A percentile compares a stretch with the other conserved stretches of the same genome.
Conservation (phyloP, 2,329 filamentous ascomycete genomes). For the Claviceps citrina region DNA sequence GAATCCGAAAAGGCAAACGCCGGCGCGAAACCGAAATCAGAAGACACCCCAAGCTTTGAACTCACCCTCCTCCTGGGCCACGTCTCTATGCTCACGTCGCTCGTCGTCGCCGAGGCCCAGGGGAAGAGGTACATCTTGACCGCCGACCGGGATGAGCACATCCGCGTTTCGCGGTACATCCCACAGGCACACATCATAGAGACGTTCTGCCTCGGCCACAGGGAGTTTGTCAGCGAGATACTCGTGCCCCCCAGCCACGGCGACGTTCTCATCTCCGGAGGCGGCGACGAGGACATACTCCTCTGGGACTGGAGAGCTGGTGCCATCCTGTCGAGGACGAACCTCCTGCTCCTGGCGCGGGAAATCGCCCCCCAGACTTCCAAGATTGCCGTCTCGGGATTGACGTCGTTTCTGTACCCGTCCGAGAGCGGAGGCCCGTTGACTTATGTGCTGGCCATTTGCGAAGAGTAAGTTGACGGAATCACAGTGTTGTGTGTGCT, state of each 20-base stretch:
- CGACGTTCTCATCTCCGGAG: conserved; percentile 65
- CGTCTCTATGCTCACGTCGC: conserved; percentile 81
- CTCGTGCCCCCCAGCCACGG: conserved; percentile 42
- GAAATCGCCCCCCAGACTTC: conserved; percentile 19
- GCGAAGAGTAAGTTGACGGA: conserved; percentile 40
- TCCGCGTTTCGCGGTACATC: conserved; percentile 67
- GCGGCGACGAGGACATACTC: conserved; percentile 64
- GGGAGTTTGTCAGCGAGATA: conserved; percentile 66
- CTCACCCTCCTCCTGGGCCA: conserved; percentile 74
- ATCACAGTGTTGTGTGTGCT: no score
- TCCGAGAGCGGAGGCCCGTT: conserved; percentile 14
- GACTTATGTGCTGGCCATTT: conserved; percentile 33
- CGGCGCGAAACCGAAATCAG: conserved; percentile 12
- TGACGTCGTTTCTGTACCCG: conserved; percentile 22
- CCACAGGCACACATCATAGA: conserved; percentile 83
- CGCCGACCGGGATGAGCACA: conserved; percentile 51
- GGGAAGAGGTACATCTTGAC: conserved; percentile 37
- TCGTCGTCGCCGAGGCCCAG: conserved; percentile 37
- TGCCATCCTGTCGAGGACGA: conserved; percentile 36
- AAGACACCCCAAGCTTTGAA: conserved; percentile 42
- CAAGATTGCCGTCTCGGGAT: conserved; percentile 33
- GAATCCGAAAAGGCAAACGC: conserved; percentile 16
- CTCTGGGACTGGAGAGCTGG: conserved; percentile 67
- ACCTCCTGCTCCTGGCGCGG: conserved; percentile 31
- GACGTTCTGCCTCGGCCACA: conserved; percentile 76